Conservation (phyloP, 345 rosid species). For the Citrus hindsii region DNA sequence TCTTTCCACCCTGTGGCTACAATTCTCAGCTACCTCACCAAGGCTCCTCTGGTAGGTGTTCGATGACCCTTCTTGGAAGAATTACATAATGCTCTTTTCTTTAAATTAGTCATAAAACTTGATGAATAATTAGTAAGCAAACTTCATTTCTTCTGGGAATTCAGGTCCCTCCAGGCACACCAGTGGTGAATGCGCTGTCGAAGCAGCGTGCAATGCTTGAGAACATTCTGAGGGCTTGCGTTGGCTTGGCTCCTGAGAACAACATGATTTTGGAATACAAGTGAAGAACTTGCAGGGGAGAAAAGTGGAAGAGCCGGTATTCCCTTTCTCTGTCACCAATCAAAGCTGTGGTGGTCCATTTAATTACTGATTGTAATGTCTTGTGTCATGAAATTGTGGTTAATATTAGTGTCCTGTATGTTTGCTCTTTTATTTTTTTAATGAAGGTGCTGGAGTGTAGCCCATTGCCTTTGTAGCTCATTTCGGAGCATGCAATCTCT, state of each 20-base stretch:
- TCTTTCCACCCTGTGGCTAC: slow-evolving; percentile 98
- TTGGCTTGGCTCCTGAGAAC: slow-evolving; percentile 94
- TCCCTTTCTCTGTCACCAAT: slow-evolving; percentile 8
- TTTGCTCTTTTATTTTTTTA: not conserved
- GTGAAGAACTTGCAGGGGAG: slow-evolving; percentile 29
- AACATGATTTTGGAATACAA: slow-evolving; percentile 99
- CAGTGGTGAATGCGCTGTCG: slow-evolving; percentile 90
- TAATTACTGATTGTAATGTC: slow-evolving; percentile 1
- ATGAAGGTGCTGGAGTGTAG: not conserved
- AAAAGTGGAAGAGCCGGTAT: slow-evolving; percentile 14
- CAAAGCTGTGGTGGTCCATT: not conserved
- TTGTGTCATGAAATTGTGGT: slow-evolving; percentile 5
- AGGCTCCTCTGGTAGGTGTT: slow-evolving; percentile 89
- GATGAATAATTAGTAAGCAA: not conserved
- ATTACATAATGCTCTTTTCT: too few relatives aligned
- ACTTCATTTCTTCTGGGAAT: not conserved
- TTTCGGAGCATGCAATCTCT: slow-evolving; percentile 3
- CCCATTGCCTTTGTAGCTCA: not conserved
- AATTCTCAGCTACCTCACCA: slow-evolving; percentile 94
- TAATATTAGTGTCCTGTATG: not conserved
- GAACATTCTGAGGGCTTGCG: slow-evolving; percentile 90
- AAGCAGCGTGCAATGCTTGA: slow-evolving; percentile 99
- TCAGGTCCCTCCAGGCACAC: slow-evolving; percentile 95
- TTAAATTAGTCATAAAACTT: not conserved
- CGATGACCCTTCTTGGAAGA: not conserved